These are phyloP conservation scores for Aspergillus eucalypticola DNA, from an alignment of 2,329 filamentous ascomycete species.

Conservation along the genomic window DNA sequence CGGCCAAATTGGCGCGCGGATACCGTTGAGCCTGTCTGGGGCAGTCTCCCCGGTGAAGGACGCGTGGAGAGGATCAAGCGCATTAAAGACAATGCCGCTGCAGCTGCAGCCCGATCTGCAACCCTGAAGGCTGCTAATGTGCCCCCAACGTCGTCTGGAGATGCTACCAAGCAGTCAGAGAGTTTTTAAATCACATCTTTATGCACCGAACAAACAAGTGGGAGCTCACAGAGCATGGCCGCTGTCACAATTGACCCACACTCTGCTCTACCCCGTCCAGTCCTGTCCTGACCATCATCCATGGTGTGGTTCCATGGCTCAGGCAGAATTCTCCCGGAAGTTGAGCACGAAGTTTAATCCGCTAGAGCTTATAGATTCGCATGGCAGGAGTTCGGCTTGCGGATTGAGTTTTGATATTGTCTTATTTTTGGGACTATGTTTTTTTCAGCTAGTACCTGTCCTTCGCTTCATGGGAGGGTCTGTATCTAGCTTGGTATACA, in stretches of 20 bases:
- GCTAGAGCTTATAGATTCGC: neutral
- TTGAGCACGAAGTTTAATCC: neutral
- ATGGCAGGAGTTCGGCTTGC: constrained; percentile 7
- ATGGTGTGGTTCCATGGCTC: neutral
- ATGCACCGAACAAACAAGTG: neutral
- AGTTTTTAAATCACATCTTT: neutral
- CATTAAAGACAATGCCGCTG: constrained; percentile 33
- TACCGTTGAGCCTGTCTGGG: constrained; percentile 44
- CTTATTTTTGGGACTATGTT: neutral
- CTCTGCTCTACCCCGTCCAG: neutral
- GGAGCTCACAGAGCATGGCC: neutral
- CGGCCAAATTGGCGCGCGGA: constrained; percentile 47
- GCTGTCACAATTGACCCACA: neutral
- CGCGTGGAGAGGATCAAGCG: constrained; percentile 40
- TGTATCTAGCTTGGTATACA: neutral
- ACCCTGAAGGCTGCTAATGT: neutral
- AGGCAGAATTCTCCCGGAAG: neutral
- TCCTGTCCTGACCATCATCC: neutral
- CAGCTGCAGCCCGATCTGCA: constrained; percentile 16
- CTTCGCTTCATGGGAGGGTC: no score
- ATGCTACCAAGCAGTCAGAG: neutral
- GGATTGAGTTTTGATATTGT: neutral
- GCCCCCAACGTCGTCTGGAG: neutral
- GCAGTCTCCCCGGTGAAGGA: constrained; percentile 41
- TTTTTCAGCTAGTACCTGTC: neutral